Percentiles rank a stretch among this genome's conserved stretches.
Conservation (phyloP, 345 rosid genomes). For the Melaleuca quinquenervia region DNA sequence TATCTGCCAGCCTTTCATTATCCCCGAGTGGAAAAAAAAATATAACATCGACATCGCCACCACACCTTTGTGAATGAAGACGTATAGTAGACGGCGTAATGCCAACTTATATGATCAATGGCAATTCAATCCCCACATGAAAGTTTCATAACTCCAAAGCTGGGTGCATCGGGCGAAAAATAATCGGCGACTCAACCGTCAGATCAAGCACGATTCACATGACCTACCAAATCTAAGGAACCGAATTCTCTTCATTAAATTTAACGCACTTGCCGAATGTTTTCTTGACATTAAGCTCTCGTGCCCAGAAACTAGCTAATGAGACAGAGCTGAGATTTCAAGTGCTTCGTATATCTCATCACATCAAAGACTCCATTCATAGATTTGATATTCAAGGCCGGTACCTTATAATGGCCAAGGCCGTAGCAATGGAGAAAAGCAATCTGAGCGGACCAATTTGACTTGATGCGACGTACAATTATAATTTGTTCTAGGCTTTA, state of each 20-base stretch:
- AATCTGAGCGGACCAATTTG: background rate
- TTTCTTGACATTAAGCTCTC: background rate
- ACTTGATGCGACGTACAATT: background rate
- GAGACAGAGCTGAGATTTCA: background rate
- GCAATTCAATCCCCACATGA: background rate
- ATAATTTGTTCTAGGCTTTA: background rate
- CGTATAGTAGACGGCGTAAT: rapidly evolving
- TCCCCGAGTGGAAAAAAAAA: background rate
- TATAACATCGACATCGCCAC: background rate
- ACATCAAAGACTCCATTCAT: background rate
- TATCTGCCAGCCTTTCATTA: background rate
- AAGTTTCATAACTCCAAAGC: background rate
- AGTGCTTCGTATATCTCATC: background rate
- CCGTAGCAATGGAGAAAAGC: background rate
- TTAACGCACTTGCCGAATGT: background rate
- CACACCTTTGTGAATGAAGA: background rate
- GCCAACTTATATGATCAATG: background rate
- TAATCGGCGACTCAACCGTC: background rate
- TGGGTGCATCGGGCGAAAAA: background rate
- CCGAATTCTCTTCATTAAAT: background rate
- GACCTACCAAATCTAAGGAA: background rate
- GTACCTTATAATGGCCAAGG: background rate
- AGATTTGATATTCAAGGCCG: background rate
- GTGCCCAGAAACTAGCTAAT: background rate
- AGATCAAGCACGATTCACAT: rapidly evolving